Conservation (phyloP, 257 asterid species). For the Jacaranda mimosifolia region DNA sequence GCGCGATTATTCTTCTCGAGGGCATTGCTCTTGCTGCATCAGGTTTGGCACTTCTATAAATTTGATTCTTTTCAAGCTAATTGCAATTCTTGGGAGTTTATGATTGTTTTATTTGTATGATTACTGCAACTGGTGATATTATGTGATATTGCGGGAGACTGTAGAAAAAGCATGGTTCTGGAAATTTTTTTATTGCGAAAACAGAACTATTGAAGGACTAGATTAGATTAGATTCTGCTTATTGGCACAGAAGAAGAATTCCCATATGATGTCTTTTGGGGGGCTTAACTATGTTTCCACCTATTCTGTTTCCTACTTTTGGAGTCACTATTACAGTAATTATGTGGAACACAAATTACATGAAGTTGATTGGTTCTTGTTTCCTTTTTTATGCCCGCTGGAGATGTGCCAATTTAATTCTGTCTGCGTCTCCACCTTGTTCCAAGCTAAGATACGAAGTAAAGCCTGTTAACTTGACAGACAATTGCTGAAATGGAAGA, state of each 20-base stretch:
- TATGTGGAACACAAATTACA: not conserved
- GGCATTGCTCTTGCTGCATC: conserved; percentile 89
- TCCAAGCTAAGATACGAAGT: not conserved
- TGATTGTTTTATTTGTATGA: not conserved
- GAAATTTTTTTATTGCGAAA: not conserved
- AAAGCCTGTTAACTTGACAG: not conserved
- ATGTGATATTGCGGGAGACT: not conserved
- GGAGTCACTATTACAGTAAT: not conserved
- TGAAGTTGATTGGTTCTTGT: conserved; percentile 13
- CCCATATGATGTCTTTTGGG: not conserved
- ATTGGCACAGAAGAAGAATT: conserved; percentile 13
- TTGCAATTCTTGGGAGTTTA: not conserved
- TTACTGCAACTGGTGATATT: not conserved
- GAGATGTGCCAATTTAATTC: not conserved
- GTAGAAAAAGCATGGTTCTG: not conserved
- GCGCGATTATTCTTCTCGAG: conserved; percentile 68
- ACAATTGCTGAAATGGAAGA: not conserved
- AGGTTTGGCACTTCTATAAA: conserved; percentile 48
- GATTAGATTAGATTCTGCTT: not conserved
- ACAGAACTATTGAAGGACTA: not conserved
- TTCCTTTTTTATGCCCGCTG: not conserved
- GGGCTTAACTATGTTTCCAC: not conserved
- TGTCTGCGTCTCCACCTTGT: not conserved
- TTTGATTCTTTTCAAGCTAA: conserved; percentile 12
- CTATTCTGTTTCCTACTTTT: not conserved